Evolutionary conservation across 495 filamentous ascomycete genomes (phyloP).

Genomic region (Tetracladium marchalianum): DNA sequence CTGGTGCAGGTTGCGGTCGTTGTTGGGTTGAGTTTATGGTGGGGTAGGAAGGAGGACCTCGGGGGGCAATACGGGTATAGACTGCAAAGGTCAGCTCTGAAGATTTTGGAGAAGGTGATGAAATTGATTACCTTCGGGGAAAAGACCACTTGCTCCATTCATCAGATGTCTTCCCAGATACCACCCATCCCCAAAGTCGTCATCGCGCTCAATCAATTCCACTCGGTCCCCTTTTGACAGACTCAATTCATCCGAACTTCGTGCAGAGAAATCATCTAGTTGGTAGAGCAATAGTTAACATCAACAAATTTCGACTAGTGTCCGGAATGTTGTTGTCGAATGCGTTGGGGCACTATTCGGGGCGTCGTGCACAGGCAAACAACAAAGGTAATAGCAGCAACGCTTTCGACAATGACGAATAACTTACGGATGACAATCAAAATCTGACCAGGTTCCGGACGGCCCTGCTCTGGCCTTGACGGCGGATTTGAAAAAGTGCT

Average conservation of each 20-base stretch:
- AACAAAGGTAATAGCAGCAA: too few relatives aligned
- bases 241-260: conserved; percentile 86
- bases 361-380: neutral
- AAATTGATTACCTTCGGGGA: conserved; percentile 66
- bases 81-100: conserved; percentile 25
- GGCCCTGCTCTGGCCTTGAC: conserved; percentile 18
- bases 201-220: conserved; percentile 86
- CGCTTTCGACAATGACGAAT: neutral
- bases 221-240: conserved; percentile 82
- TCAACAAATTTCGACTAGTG: conserved; percentile 8
- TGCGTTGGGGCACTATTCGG: neutral
- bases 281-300: conserved; percentile 2
- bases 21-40: conserved; percentile 10
- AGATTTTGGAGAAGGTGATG: conserved; percentile 1
- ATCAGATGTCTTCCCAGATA: conserved; percentile 75
- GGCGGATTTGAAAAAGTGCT: conserved; percentile 23
- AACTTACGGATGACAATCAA: conserved; percentile 72
- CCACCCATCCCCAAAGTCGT: conserved; percentile 98
- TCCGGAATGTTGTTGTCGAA: too few relatives aligned
- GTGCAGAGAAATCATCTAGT: conserved; percentile 77
- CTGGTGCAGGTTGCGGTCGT: conserved; percentile 12
- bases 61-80: conserved; percentile 42
- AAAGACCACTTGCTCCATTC: conserved; percentile 70
- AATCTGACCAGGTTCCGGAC: conserved; percentile 56
- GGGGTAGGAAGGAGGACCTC: conserved; percentile 22